Percentiles rank a stretch among this genome's conserved stretches.
Conservation (phyloP, 495 filamentous ascomycete species). For the Eremomyces bilateralis region DNA sequence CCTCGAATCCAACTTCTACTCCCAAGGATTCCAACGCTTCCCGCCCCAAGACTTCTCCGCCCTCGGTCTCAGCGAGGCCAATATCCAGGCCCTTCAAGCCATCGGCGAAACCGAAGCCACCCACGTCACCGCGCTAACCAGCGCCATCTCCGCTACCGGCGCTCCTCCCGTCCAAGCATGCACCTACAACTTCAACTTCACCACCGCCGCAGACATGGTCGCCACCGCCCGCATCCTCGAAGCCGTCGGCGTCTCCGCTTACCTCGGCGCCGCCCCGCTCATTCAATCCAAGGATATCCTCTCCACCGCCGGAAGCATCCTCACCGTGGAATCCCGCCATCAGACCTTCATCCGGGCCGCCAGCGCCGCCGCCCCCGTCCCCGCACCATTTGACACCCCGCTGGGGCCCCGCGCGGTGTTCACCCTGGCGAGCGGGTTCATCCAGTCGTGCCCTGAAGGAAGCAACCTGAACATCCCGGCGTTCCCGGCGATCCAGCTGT, state of each 20-base stretch:
- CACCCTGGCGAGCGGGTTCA: constrained; percentile 42
- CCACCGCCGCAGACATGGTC: constrained; percentile 35
- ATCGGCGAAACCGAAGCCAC: constrained; percentile 32
- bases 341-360: constrained; percentile 35
- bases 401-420: constrained; percentile 35
- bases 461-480: constrained; percentile 32
- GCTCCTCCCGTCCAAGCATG: constrained; percentile 34
- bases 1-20: constrained; percentile 40
- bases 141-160: constrained; percentile 30
- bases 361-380: constrained; percentile 25
- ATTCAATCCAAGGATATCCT: constrained; percentile 29
- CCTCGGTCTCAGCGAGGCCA: constrained; percentile 27
- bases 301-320: constrained; percentile 33
- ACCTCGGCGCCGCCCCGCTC: constrained; percentile 39
- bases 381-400: constrained; percentile 37
- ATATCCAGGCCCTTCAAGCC: constrained; percentile 27
- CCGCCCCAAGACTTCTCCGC: constrained; percentile 32
- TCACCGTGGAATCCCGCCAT: constrained; percentile 38
- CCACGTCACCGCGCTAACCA: constrained; percentile 34
- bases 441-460: constrained; percentile 33
- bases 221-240: constrained; percentile 37
- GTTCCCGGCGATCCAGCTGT: constrained; percentile 33
- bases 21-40: constrained; percentile 37
- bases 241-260: constrained; percentile 38
- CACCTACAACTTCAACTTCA: constrained; percentile 40